A percentile compares a stretch with the other conserved stretches of the same genome.
These are phyloP conservation scores for Fusarium ramigenum DNA, from an alignment of 2,329 filamentous ascomycete genomes.

Conservation along the genomic window DNA sequence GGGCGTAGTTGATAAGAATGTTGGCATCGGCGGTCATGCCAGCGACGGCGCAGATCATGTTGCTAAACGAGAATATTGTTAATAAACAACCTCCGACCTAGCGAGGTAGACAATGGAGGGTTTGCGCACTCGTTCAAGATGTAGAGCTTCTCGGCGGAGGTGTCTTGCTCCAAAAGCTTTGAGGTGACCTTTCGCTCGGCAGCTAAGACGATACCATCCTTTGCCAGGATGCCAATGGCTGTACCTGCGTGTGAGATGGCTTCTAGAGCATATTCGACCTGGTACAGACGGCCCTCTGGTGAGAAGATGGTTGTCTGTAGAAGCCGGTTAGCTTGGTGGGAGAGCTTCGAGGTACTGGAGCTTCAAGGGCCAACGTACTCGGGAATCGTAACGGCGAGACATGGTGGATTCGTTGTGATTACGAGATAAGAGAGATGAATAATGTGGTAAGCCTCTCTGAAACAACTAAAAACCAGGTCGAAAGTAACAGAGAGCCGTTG, in stretches of 20 bases:
- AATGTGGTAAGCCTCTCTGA: not conserved
- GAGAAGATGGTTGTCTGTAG: conserved; percentile 99
- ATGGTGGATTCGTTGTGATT: conserved; percentile 61
- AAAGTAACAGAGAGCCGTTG: conserved; percentile 24
- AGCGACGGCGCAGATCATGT: conserved; percentile 99
- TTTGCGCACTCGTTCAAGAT: conserved; percentile 90
- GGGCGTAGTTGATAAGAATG: conserved; percentile 99
- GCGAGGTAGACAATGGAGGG: not conserved
- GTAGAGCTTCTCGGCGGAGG: conserved; percentile 99
- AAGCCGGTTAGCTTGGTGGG: conserved; percentile 37
- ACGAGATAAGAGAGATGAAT: not conserved
- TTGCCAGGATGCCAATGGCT: conserved; percentile 93
- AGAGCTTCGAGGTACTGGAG: conserved; percentile 29
- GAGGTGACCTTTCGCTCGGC: conserved; percentile 99
- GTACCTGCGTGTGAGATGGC: conserved; percentile 99
- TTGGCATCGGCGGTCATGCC: conserved; percentile 99
- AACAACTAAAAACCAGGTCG: not conserved
- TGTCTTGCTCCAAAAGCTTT: conserved; percentile 99
- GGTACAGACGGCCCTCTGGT: conserved; percentile 96
- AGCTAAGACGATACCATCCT: conserved; percentile 97
- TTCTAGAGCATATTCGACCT: conserved; percentile 99
- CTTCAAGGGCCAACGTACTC: conserved; percentile 68
- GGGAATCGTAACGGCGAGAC: conserved; percentile 97
- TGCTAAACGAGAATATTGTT: conserved; percentile 63
- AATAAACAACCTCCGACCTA: not conserved